Conservation (phyloP, 805 yeast species). For the Wickerhamiella australiensis region DNA sequence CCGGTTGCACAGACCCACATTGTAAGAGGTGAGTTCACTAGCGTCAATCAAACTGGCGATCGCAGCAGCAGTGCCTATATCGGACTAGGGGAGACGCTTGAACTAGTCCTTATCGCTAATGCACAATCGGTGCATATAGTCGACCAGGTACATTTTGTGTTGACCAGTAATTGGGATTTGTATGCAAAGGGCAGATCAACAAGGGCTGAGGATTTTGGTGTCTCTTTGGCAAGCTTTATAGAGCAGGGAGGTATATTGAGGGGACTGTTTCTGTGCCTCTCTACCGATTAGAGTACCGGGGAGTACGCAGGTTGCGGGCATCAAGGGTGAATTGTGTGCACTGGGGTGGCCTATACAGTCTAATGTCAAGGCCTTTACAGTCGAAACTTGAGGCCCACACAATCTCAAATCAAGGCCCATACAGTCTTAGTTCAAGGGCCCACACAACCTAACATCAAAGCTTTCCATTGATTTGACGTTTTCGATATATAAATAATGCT, state of each 20-base stretch:
- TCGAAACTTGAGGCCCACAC: too few relatives aligned
- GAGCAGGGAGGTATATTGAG: too few relatives aligned
- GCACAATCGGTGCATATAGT: neutral
- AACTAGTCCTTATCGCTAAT: too few relatives aligned
- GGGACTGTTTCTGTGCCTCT: neutral
- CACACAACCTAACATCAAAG: too few relatives aligned
- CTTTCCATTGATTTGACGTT: neutral
- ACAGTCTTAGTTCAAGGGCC: too few relatives aligned
- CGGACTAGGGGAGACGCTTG: too few relatives aligned
- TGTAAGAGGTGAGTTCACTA: slow-evolving; percentile 28
- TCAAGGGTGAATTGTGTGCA: neutral
- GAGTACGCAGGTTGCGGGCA: neutral
- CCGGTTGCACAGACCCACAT: slow-evolving; percentile 41
- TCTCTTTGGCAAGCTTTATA: too few relatives aligned
- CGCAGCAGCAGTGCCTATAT: neutral
- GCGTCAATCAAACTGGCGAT: neutral
- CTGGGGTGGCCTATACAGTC: neutral
- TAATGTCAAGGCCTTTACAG: too few relatives aligned
- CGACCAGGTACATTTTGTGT: neutral
- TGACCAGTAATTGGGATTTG: neutral
- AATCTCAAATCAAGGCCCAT: too few relatives aligned
- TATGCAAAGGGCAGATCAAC: neutral
- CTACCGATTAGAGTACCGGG: neutral
- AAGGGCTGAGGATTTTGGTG: too few relatives aligned
- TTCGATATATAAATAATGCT: neutral